Conservation (phyloP, 345 rosid species). For the Arabidopsis suecica region DNA sequence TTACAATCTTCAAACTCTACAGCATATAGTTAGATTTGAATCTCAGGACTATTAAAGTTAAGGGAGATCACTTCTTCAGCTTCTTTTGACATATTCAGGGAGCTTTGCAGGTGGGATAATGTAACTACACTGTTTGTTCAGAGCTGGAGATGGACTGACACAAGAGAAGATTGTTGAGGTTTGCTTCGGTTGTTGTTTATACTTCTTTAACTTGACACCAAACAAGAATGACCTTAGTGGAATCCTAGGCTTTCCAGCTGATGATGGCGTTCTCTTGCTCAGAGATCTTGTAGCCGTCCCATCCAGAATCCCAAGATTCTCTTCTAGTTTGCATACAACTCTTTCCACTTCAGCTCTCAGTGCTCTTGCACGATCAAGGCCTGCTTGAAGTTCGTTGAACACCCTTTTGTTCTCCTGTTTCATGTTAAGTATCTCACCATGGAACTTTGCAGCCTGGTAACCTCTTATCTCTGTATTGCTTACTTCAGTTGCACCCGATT, state of each 20-base stretch:
- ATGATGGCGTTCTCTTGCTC: slow-evolving; percentile 32
- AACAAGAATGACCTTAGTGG: slow-evolving; percentile 84
- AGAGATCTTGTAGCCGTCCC: slow-evolving; percentile 29
- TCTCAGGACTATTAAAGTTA: slow-evolving; percentile 3
- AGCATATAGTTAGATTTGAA: slow-evolving; percentile 1
- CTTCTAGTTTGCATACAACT: slow-evolving; percentile 53
- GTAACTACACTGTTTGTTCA: slow-evolving; percentile 61
- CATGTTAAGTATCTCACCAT: slow-evolving; percentile 86
- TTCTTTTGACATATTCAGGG: slow-evolving; percentile 32
- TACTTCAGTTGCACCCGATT: slow-evolving; percentile 10
- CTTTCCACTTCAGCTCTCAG: slow-evolving; percentile 63
- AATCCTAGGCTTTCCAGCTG: slow-evolving; percentile 53
- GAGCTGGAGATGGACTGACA: slow-evolving; percentile 51
- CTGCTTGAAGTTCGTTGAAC: slow-evolving; percentile 56
- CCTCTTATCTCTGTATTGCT: slow-evolving; percentile 48
- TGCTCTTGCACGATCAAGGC: slow-evolving; percentile 54
- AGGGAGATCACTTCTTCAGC: slow-evolving; percentile 18
- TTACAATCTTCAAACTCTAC: slow-evolving; percentile 25
- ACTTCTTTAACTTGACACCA: slow-evolving; percentile 81
- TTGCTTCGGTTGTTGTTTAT: slow-evolving; percentile 41
- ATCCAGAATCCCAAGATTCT: slow-evolving; percentile 47
- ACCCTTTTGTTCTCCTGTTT: slow-evolving; percentile 81
- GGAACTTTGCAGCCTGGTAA: slow-evolving; percentile 79
- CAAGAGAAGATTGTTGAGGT: slow-evolving; percentile 61
- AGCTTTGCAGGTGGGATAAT: slow-evolving; percentile 34